Evolutionary conservation across 192 early-diverging fungal species (phyloP), one percentile per base, ranked within the genome.

Genomic region (Backusella circina): DNA sequence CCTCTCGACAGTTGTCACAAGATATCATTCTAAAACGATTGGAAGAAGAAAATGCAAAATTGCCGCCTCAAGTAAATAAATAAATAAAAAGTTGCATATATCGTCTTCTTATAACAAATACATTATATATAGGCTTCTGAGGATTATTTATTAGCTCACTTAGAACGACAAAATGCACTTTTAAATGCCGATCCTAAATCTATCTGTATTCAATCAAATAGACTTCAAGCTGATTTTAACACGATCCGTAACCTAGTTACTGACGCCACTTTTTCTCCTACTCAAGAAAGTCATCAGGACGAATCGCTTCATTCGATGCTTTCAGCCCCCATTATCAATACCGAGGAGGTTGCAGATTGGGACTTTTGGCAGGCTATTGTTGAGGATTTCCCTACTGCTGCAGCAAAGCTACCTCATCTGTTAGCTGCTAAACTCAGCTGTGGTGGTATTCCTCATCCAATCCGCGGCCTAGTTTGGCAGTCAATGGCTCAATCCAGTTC

Each of bases 401-500:
- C 90, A 9, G 84, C 85, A 70, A 90, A 88, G 72, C 75, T 94
- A 36, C 88, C 93, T 30, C 86, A 90, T 30, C 76, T 91, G 28
- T 81, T 96, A n/a, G 85, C 90, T 7, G 86, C 90, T 37, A 90
- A 92, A 77, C 83, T 96, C 7, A 88, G 90, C 37, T 83, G 82
- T 72, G 85, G 78, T 47, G 97, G 97, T 6, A 86, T 99, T 15
- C 97, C 97, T 5, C 84, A 88, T 38, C 83, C 87, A 36, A 80
- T 99, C 44, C 91, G 97, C 69, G 96, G 96, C 38, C 86, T 93
- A 37, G 89, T 97, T 33, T 98, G 96, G 97, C 95, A 94, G 81
- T 87, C 94, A 51, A 93, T 99, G 90, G 90, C 91, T 57, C 92
- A 91, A 75, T 92, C 93, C 54, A 91, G 93, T 69, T 90, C 89